Evolutionary conservation across 2,329 filamentous ascomycete genomes (phyloP).

Genomic region (Pseudogymnoascus sp.): DNA sequence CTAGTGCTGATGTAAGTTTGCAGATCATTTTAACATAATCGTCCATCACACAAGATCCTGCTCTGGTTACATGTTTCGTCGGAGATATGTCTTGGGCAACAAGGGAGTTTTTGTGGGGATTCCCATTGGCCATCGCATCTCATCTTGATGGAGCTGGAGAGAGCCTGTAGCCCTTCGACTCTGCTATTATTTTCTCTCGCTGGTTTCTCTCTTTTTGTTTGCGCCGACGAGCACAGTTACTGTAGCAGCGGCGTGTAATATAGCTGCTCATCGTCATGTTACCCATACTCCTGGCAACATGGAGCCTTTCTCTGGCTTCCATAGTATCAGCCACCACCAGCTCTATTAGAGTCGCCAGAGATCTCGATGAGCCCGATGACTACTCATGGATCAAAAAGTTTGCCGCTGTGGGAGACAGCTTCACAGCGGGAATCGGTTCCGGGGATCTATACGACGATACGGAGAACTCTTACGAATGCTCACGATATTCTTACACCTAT

Average conservation of each 20-base stretch:
- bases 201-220: not conserved
- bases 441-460: slow-evolving; percentile 17
- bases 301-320: not conserved
- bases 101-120: too few relatives aligned
- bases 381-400: slow-evolving; percentile 23
- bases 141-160: not conserved
- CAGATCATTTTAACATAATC: not conserved
- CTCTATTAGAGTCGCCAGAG: not conserved
- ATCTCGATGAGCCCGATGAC: not conserved
- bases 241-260: not conserved
- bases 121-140: not conserved
- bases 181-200: not conserved
- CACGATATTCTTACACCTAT: slow-evolving; percentile 28
- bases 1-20: slow-evolving; percentile 8
- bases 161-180: not conserved
- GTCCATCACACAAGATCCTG: not conserved
- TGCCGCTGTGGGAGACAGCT: slow-evolving; percentile 34
- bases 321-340: not conserved
- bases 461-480: slow-evolving; percentile 19
- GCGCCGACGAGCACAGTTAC: not conserved
- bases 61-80: not conserved
- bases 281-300: not conserved
- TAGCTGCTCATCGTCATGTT: not conserved
- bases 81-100: not conserved
- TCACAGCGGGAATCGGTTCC: slow-evolving; percentile 32